Conservation (phyloP, 2,329 filamentous ascomycete species). For the Xylaria hypoxylon region DNA sequence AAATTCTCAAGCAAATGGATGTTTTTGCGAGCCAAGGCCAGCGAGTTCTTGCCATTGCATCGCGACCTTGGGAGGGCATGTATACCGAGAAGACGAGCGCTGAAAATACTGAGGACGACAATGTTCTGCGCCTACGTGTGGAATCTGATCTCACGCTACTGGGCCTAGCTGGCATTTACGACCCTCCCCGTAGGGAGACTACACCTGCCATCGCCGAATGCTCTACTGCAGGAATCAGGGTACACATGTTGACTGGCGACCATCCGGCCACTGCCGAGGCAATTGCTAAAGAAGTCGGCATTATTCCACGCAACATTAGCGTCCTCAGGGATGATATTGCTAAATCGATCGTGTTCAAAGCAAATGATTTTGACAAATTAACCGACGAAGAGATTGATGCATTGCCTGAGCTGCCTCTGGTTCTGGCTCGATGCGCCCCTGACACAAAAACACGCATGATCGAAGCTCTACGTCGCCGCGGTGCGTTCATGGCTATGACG, state of each 20-base stretch:
- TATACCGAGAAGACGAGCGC: slow-evolving; percentile 52
- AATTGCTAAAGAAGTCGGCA: slow-evolving; percentile 82
- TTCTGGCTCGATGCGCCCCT: slow-evolving; percentile 86
- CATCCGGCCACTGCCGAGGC: slow-evolving; percentile 82
- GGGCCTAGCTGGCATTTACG: slow-evolving; percentile 87
- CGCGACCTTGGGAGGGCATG: slow-evolving; percentile 67
- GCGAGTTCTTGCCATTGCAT: slow-evolving; percentile 77
- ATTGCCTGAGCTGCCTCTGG: slow-evolving; percentile 79
- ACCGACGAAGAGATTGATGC: slow-evolving; percentile 80
- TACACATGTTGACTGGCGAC: slow-evolving; percentile 88
- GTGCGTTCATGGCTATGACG: slow-evolving; percentile 85
- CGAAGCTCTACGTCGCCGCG: slow-evolving; percentile 82
- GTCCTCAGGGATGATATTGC: slow-evolving; percentile 71
- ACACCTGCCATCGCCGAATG: slow-evolving; percentile 77
- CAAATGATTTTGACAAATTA: slow-evolving; percentile 81
- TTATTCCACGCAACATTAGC: slow-evolving; percentile 73
- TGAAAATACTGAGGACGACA: slow-evolving; percentile 52
- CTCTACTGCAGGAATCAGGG: slow-evolving; percentile 78
- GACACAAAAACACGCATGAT: slow-evolving; percentile 93
- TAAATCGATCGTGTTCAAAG: slow-evolving; percentile 78
- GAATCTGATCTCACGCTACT: slow-evolving; percentile 78
- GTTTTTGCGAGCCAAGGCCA: slow-evolving; percentile 74
- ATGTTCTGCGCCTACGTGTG: slow-evolving; percentile 67
- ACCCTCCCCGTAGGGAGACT: slow-evolving; percentile 85
- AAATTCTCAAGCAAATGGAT: slow-evolving; percentile 66